Percentiles rank a stretch among this genome's conserved stretches.
These are phyloP conservation scores for Saccharomyces kudriavzevii DNA, from an alignment of 805 yeast species.

Conservation along the genomic window DNA sequence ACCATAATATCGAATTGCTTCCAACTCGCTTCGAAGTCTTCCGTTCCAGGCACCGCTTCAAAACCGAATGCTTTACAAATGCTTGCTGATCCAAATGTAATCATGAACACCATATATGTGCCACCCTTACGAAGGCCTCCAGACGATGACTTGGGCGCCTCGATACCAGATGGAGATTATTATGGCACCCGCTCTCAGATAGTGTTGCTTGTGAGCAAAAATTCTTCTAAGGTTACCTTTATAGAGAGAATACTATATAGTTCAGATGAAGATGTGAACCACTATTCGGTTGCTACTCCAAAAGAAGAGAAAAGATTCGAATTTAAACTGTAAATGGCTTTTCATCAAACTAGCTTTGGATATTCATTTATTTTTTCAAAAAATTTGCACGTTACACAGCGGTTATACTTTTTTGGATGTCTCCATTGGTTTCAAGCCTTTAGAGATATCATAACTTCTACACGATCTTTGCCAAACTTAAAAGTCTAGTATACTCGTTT, in stretches of 20 bases:
- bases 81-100: slow-evolving; percentile 28
- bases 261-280: slow-evolving; percentile 32
- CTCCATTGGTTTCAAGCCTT: not conserved
- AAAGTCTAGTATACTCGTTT: not conserved
- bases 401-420: not conserved
- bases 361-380: not conserved
- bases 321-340: slow-evolving; percentile 10
- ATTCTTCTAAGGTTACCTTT: slow-evolving; percentile 43
- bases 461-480: not conserved
- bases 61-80: not conserved
- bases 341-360: not conserved
- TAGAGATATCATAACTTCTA: not conserved
- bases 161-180: slow-evolving; percentile 38
- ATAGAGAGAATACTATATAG: slow-evolving; percentile 54
- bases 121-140: slow-evolving; percentile 48
- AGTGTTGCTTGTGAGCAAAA: slow-evolving; percentile 49
- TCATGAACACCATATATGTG: slow-evolving; percentile 57
- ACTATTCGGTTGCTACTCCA: slow-evolving; percentile 14
- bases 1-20: slow-evolving; percentile 41
- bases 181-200: slow-evolving; percentile 91
- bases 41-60: slow-evolving; percentile 14
- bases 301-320: slow-evolving; percentile 21
- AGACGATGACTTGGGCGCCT: slow-evolving; percentile 26
- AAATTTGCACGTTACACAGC: not conserved
- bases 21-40: slow-evolving; percentile 43